These are phyloP conservation scores for Malbranchea zuffiana DNA, from an alignment of 2,329 filamentous ascomycete species.

Conservation along the genomic window DNA sequence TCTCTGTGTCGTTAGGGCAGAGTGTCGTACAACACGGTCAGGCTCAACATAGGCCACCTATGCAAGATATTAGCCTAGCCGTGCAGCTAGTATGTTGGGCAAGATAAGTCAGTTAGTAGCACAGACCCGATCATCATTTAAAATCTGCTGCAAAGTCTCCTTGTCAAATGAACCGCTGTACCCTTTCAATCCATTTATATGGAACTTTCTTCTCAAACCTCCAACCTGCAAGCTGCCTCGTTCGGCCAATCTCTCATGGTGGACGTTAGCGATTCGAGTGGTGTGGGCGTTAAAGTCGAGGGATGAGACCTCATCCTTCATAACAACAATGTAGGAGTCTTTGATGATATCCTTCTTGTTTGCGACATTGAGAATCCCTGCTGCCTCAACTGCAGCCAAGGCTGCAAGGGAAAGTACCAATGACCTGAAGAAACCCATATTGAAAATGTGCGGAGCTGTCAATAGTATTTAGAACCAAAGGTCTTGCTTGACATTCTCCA, in stretches of 20 bases:
- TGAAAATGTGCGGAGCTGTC: too few relatives aligned
- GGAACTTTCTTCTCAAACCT: constrained; percentile 9
- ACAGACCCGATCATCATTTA: constrained; percentile 10
- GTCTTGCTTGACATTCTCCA: too few relatives aligned
- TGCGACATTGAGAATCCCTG: constrained; percentile 8
- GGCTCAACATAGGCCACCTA: constrained; percentile 16
- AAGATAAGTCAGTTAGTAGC: too few relatives aligned
- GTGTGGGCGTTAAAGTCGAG: constrained; percentile 12
- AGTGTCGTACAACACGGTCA: constrained; percentile 10
- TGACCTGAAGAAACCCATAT: constrained; percentile 4
- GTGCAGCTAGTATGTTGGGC: not conserved
- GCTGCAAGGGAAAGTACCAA: not conserved
- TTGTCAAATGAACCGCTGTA: constrained; percentile 13
- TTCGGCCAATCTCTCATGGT: constrained; percentile 3
- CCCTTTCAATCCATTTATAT: constrained; percentile 11
- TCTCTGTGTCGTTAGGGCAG: constrained; percentile 15
- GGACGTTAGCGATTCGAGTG: constrained; percentile 10
- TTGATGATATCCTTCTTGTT: constrained; percentile 10
- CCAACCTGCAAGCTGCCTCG: constrained; percentile 5
- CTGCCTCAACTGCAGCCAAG: constrained; percentile 7
- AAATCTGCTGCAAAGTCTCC: constrained; percentile 12
- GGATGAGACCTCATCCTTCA: constrained; percentile 13
- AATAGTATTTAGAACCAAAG: too few relatives aligned
- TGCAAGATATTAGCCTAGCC: not conserved
- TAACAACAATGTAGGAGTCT: constrained; percentile 15